Conservation (phyloP, 2,329 filamentous ascomycete genomes). For the Beauveria caledonica region DNA sequence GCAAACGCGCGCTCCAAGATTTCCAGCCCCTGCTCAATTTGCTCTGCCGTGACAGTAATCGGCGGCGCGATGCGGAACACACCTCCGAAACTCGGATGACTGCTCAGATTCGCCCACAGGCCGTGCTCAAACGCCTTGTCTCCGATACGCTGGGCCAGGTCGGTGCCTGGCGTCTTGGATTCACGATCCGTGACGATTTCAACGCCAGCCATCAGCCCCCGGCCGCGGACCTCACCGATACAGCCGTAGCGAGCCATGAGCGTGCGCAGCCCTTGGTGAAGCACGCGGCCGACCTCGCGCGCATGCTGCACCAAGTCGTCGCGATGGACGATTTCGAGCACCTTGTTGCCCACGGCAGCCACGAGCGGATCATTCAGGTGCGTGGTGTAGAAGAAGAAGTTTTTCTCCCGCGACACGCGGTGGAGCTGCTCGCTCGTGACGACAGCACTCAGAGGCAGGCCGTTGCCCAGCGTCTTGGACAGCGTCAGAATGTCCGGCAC, state of each 20-base stretch:
- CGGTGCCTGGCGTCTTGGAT: slow-evolving; percentile 38
- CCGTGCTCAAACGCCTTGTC: slow-evolving; percentile 42
- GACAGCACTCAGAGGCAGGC: slow-evolving; percentile 50
- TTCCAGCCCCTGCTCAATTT: slow-evolving; percentile 41
- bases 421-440: slow-evolving; percentile 47
- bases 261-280: slow-evolving; percentile 38
- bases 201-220: slow-evolving; percentile 49
- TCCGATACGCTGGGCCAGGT: slow-evolving; percentile 39
- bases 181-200: slow-evolving; percentile 46
- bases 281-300: slow-evolving; percentile 32
- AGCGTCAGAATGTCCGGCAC: slow-evolving; percentile 52
- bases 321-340: slow-evolving; percentile 51
- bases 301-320: slow-evolving; percentile 43
- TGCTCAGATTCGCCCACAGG: slow-evolving; percentile 49
- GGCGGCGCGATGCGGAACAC: slow-evolving; percentile 53
- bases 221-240: slow-evolving; percentile 53
- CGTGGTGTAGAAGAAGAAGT: slow-evolving; percentile 51
- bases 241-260: slow-evolving; percentile 47
- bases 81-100: slow-evolving; percentile 45
- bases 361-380: slow-evolving; percentile 56
- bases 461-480: slow-evolving; percentile 54
- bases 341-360: slow-evolving; percentile 51
- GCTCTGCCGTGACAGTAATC: slow-evolving; percentile 44
- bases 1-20: slow-evolving; percentile 50
- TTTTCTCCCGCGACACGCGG: slow-evolving; percentile 35